phyloP scores from a whole-genome alignment of 2,329 filamentous ascomycete genomes.

The Leptographium wingfieldii region DNA sequence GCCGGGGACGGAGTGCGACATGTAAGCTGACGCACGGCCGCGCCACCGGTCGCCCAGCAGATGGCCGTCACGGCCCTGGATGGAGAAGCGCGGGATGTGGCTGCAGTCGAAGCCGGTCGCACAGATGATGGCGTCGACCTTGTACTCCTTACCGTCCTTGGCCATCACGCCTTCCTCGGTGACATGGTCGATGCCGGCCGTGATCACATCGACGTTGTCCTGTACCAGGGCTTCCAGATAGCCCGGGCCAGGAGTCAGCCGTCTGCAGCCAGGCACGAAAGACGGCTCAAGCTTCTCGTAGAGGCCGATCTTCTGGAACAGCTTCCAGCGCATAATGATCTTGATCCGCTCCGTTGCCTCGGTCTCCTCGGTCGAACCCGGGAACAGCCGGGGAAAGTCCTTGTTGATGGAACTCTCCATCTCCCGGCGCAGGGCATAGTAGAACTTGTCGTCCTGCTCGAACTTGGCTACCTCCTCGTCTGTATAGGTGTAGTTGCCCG shows the following conservation, averaged over 20 bases:
- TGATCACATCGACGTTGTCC: slow-evolving; percentile 34
- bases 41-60: slow-evolving; percentile 32
- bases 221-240: slow-evolving; percentile 33
- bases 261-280: slow-evolving; percentile 31
- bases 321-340: slow-evolving; percentile 32
- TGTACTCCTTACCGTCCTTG: slow-evolving; percentile 29
- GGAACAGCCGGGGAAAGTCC: slow-evolving; percentile 19
- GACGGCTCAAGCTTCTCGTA: slow-evolving; percentile 36
- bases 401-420: slow-evolving; percentile 5
- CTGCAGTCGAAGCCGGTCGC: slow-evolving; percentile 43
- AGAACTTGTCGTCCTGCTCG: background rate
- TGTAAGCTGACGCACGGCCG: slow-evolving; percentile 33
- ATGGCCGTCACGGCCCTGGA: slow-evolving; percentile 34
- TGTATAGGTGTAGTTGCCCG: slow-evolving; percentile 26
- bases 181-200: slow-evolving; percentile 29
- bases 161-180: slow-evolving; percentile 33
- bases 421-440: background rate
- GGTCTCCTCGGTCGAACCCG: slow-evolving; percentile 25
- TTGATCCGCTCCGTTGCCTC: slow-evolving; percentile 26
- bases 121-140: slow-evolving; percentile 42
- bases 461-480: background rate
- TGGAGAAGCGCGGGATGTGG: slow-evolving; percentile 36
- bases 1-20: slow-evolving; percentile 35
- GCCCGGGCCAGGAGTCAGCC: slow-evolving; percentile 35
- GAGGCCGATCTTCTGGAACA: slow-evolving; percentile 33